Evolutionary conservation across 1,284 basidiomycete genomes (phyloP).

Genomic region (Ustilago loliicola): DNA sequence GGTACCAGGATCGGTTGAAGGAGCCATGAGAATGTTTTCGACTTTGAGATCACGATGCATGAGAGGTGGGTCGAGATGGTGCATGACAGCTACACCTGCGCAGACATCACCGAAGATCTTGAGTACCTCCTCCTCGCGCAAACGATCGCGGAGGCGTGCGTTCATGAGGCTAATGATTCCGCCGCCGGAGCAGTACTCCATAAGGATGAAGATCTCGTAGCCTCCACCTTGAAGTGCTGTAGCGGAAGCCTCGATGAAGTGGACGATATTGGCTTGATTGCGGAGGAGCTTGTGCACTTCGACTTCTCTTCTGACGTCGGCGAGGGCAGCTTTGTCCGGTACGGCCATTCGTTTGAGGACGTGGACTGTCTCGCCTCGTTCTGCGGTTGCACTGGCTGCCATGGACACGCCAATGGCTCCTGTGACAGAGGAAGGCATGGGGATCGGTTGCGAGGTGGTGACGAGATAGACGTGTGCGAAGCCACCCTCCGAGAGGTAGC

Average conservation of each 20-base stretch:
- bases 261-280: constrained; percentile 91
- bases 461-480: constrained; percentile 99
- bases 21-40: constrained; percentile 90
- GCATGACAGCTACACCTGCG: constrained; percentile 77
- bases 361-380: constrained; percentile 79
- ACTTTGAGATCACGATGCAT: constrained; percentile 95
- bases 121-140: constrained; percentile 94
- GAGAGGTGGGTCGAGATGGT: constrained; percentile 87
- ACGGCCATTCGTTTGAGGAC: constrained; percentile 98
- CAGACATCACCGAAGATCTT: constrained; percentile 81
- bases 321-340: constrained; percentile 86
- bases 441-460: constrained; percentile 83
- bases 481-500: constrained; percentile 95
- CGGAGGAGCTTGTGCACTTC: constrained; percentile 94
- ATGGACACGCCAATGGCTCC: constrained; percentile 36
- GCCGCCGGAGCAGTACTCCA: constrained; percentile 93
- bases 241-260: constrained; percentile 86
- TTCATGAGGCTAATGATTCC: constrained; percentile 99
- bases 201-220: constrained; percentile 97
- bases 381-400: constrained; percentile 40
- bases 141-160: constrained; percentile 88
- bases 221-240: constrained; percentile 75
- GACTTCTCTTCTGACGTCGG: constrained; percentile 97
- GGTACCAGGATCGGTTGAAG: constrained; percentile 47
- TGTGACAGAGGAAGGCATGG: constrained; percentile 56